Conservation (phyloP, 768 basidiomycete genomes). For the Nidularia sp. region DNA sequence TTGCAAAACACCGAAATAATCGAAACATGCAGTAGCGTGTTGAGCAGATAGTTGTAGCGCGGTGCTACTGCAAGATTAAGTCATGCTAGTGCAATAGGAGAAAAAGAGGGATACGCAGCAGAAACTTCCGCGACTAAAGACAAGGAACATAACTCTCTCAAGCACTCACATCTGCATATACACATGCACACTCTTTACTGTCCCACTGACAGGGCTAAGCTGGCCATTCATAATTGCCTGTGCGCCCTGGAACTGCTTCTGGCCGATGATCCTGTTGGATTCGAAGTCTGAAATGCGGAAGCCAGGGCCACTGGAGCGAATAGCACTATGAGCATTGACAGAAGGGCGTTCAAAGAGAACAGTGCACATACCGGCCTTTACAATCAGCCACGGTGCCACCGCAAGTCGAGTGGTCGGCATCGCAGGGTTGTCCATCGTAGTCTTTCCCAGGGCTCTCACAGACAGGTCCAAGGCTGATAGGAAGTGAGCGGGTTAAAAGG, state of each 20-base stretch:
- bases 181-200: conserved; percentile 67
- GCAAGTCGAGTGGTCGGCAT: conserved; percentile 71
- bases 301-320: conserved; percentile 57
- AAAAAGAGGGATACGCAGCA: no score
- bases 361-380: conserved; percentile 52
- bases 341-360: background rate
- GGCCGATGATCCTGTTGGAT: conserved; percentile 70
- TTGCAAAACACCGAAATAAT: background rate
- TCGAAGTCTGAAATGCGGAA: conserved; percentile 74
- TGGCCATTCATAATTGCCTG: conserved; percentile 53
- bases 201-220: conserved; percentile 47
- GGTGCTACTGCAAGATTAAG: no score
- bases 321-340: background rate
- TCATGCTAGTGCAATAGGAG: no score
- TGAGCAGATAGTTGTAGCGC: no score
- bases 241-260: conserved; percentile 67
- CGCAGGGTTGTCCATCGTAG: conserved; percentile 65
- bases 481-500: background rate
- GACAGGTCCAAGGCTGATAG: conserved; percentile 57
- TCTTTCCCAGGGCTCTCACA: conserved; percentile 73
- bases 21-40: no score
- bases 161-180: conserved; percentile 62
- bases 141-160: no score
- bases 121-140: no score
- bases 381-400: conserved; percentile 66